phyloP scores from a whole-genome alignment of 1,284 basidiomycete genomes.

The Rhizoctonia solani region DNA sequence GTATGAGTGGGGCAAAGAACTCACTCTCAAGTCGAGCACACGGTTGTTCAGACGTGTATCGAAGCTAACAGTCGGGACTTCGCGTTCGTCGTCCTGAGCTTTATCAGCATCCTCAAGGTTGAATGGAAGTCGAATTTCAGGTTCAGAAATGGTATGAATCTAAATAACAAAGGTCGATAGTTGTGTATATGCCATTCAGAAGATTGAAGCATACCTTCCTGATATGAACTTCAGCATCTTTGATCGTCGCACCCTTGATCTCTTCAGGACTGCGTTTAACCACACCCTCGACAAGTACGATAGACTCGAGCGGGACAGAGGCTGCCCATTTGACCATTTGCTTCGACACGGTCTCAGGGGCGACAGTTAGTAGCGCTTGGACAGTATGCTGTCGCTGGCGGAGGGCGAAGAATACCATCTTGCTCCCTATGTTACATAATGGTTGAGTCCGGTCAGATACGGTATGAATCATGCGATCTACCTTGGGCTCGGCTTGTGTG shows the following conservation, averaged over 20 bases:
- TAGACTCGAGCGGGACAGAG: slow-evolving; percentile 80
- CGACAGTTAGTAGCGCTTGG: slow-evolving; percentile 81
- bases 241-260: slow-evolving; percentile 89
- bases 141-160: slow-evolving; percentile 80
- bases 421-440: slow-evolving; percentile 54
- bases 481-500: slow-evolving; percentile 92
- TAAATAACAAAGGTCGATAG: slow-evolving; percentile 45
- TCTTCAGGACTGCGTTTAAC: slow-evolving; percentile 84
- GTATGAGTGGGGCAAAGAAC: slow-evolving; percentile 42
- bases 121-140: slow-evolving; percentile 85
- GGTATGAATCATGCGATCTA: slow-evolving; percentile 45
- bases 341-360: slow-evolving; percentile 86
- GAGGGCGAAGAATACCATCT: slow-evolving; percentile 93
- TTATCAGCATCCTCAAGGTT: slow-evolving; percentile 89
- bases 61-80: slow-evolving; percentile 66
- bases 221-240: slow-evolving; percentile 88
- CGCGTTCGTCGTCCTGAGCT: slow-evolving; percentile 54
- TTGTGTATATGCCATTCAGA: background rate
- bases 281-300: slow-evolving; percentile 84
- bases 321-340: slow-evolving; percentile 97
- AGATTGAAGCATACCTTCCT: slow-evolving; percentile 65
- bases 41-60: slow-evolving; percentile 96
- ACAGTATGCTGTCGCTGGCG: slow-evolving; percentile 90
- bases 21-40: slow-evolving; percentile 87
- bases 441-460: background rate